These are phyloP conservation scores for Salicornia ramosissima DNA, from an alignment of 148 eudicot genomes.

Conservation along the genomic window DNA sequence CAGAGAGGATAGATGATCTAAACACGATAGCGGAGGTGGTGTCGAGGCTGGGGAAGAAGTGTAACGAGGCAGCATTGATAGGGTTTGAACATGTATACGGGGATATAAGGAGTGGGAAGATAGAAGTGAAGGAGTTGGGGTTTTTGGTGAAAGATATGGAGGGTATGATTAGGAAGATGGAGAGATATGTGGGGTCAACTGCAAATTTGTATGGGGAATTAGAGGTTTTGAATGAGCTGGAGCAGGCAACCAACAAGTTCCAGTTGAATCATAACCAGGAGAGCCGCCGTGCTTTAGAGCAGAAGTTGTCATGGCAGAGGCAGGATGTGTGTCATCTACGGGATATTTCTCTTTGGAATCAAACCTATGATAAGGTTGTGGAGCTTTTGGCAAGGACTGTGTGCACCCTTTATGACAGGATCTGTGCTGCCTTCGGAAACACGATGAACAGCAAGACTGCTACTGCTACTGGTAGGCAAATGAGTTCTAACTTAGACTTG, in stretches of 20 bases:
- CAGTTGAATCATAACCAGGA: slow-evolving; percentile 56
- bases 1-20: slow-evolving; percentile 73
- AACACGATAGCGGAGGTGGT: slow-evolving; percentile 60
- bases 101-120: slow-evolving; percentile 51
- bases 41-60: slow-evolving; percentile 73
- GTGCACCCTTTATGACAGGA: slow-evolving; percentile 68
- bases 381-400: slow-evolving; percentile 77
- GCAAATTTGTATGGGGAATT: slow-evolving; percentile 55
- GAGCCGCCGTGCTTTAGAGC: slow-evolving; percentile 60
- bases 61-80: slow-evolving; percentile 51
- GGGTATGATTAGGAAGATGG: slow-evolving; percentile 67
- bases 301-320: slow-evolving; percentile 74
- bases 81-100: slow-evolving; percentile 89
- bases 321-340: slow-evolving; percentile 72
- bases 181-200: slow-evolving; percentile 62
- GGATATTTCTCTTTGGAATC: slow-evolving; percentile 77
- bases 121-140: slow-evolving; percentile 56
- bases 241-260: slow-evolving; percentile 56
- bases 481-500: too few relatives aligned
- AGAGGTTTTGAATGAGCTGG: slow-evolving; percentile 75
- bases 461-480: slow-evolving; percentile 29
- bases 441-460: too few relatives aligned
- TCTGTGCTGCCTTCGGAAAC: slow-evolving; percentile 41
- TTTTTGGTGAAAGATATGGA: slow-evolving; percentile 89
- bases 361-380: slow-evolving; percentile 72